Evolutionary conservation across 495 filamentous ascomycete species (phyloP).

Genomic region (Talaromyces proteolyticus): DNA sequence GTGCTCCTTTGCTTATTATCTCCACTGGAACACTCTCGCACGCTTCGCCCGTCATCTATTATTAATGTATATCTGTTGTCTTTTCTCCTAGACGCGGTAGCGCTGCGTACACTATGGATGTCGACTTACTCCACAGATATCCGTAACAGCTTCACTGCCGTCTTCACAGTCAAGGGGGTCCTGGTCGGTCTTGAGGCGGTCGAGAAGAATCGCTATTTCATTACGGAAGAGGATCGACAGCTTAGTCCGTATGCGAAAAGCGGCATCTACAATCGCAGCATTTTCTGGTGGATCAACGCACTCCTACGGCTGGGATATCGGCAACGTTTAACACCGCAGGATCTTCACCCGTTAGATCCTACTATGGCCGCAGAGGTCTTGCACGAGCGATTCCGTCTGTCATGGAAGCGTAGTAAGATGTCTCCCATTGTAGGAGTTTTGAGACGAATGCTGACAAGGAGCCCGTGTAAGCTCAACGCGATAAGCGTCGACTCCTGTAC

Average conservation of each 20-base stretch:
- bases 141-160: background rate
- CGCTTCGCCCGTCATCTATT: background rate
- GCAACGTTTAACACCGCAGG: background rate
- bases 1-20: background rate
- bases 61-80: background rate
- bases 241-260: background rate
- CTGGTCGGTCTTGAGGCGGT: background rate
- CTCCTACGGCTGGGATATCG: background rate
- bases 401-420: too few relatives aligned
- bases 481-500: conserved; percentile 7
- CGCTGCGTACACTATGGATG: background rate
- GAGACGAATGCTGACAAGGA: too few relatives aligned
- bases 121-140: background rate
- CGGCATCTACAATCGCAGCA: background rate
- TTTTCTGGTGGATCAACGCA: background rate
- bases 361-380: background rate
- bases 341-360: background rate
- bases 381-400: background rate
- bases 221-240: background rate
- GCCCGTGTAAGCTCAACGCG: background rate
- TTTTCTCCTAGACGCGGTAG: background rate
- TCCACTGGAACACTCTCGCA: background rate
- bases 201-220: background rate
- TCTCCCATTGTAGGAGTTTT: too few relatives aligned
- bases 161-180: background rate